Conservation (phyloP, 352 stramenopile species). For the Globisporangium viniferum region DNA sequence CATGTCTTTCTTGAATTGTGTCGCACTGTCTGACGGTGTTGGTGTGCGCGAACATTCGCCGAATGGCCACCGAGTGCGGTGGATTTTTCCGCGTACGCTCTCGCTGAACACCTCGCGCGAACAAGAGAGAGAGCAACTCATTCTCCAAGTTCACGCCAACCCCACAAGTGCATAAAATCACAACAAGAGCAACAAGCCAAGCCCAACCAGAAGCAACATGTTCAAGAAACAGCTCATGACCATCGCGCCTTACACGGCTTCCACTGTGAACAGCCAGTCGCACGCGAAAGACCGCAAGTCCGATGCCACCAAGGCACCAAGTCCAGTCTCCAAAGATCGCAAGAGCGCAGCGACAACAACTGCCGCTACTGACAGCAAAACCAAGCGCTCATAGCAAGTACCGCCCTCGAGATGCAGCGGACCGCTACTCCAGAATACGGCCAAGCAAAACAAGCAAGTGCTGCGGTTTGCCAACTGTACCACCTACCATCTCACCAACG, state of each 20-base stretch:
- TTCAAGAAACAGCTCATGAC: background rate
- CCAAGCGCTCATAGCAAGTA: background rate
- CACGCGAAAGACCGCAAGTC: background rate
- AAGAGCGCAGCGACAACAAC: background rate
- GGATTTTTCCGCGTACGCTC: background rate
- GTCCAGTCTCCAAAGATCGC: background rate
- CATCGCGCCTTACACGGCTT: background rate
- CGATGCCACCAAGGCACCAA: background rate
- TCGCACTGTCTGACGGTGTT: background rate
- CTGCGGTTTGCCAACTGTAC: too few relatives aligned
- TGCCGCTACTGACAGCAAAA: background rate
- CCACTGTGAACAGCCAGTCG: background rate
- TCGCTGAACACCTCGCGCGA: background rate
- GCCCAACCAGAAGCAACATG: background rate
- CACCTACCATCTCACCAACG: too few relatives aligned
- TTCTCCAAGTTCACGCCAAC: background rate
- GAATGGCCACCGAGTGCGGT: background rate
- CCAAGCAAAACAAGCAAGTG: too few relatives aligned
- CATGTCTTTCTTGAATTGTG: background rate
- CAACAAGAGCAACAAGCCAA: too few relatives aligned
- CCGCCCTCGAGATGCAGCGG: background rate
- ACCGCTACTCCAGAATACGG: background rate
- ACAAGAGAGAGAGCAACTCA: background rate
- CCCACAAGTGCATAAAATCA: background rate
- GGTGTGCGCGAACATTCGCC: background rate